Base-by-base conservation (phyloP, 148 eudicot species). In the Chenopodium album region DNA sequence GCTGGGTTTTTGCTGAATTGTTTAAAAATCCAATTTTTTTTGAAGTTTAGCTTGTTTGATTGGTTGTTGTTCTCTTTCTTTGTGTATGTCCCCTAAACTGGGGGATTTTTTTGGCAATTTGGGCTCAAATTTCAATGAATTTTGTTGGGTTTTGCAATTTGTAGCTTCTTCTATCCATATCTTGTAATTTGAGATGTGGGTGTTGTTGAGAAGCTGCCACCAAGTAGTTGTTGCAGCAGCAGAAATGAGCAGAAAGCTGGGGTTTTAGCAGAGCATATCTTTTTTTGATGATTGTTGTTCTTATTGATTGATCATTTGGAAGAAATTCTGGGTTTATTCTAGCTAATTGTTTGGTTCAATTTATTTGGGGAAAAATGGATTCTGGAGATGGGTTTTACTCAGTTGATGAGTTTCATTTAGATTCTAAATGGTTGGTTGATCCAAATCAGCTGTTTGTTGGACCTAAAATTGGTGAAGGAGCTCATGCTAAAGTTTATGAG, bases 391-490 rank as follows among this genome's bases (percentile, higher is more conserved):
- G 82, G 77, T 85, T 83, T 83, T 46, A 75, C 65, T 78, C 87
- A 81, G 78, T 85, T 70, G 86, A 85, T 71, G 87, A 85, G 76
- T 87, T 85, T 67, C 71, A 69, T 70, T 75, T 87, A 82, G 89
- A 87, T 87, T 85, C 82, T 29, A 87, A 83, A 75, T 83, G 84
- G 84, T 70, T 85, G 84, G 81, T 87, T 85, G 89, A 87, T 87
- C 89, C 89, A 85, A 85, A 81, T 80, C 88, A 85, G 44, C 86
- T 87, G 41, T 85, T 87, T 80, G 88, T 87, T 78, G 89, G 89
- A 3, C 89, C 89, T 28, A 87, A 85, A 81, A 87, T 87, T 85
- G 89, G 89, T 28, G 89, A 87, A 87, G 89, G 89, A 52, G 89
- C 89, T 81, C 87, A 87, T 85, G 89, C 89, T 81, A 87, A 87